These are phyloP conservation scores for Tanozyma kutaoensis DNA, from an alignment of 805 yeast genomes.

Conservation along the genomic window DNA sequence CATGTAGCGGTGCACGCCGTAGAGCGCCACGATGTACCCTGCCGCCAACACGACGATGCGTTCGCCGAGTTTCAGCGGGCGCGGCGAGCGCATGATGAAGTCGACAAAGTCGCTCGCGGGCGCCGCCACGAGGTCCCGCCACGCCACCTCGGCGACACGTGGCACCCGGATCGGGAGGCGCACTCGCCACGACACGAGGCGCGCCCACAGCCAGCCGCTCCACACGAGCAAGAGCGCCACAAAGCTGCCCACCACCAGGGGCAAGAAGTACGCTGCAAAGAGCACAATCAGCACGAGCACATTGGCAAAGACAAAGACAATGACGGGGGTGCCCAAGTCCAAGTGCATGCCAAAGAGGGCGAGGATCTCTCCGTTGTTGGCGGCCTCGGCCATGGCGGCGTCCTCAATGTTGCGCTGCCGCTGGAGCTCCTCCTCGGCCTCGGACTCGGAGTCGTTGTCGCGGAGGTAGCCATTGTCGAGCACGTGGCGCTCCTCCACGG, in stretches of 20 bases:
- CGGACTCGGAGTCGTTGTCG: constrained; percentile 1
- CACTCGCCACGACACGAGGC: no score
- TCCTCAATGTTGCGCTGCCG: constrained; percentile 4
- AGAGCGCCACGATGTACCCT: constrained; percentile 18
- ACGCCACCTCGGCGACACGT: no score
- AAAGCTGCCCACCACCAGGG: constrained; percentile 31
- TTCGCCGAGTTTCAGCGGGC: constrained; percentile 19
- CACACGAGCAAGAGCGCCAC: no score
- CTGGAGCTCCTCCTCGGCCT: constrained; percentile 6
- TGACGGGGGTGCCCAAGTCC: constrained; percentile 21
- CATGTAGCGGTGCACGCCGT: constrained; percentile 15
- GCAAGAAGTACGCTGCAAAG: constrained; percentile 30
- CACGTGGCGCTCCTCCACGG: no score
- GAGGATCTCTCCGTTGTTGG: constrained; percentile 13
- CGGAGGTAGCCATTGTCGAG: no score
- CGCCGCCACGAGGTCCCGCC: no score
- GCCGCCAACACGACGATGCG: constrained; percentile 21
- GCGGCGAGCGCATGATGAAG: neutral
- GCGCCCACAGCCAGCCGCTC: no score
- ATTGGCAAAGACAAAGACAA: constrained; percentile 18
- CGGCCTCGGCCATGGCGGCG: constrained; percentile 5
- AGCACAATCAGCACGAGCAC: constrained; percentile 21
- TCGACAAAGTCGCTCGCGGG: no score
- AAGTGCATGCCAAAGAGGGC: constrained; percentile 22
- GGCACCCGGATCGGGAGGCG: no score